Percentiles rank a stretch among this genome's conserved stretches.
Evolutionary conservation across 2,329 filamentous ascomycete genomes (phyloP).

Genomic region (Pestalotiopsis fici): DNA sequence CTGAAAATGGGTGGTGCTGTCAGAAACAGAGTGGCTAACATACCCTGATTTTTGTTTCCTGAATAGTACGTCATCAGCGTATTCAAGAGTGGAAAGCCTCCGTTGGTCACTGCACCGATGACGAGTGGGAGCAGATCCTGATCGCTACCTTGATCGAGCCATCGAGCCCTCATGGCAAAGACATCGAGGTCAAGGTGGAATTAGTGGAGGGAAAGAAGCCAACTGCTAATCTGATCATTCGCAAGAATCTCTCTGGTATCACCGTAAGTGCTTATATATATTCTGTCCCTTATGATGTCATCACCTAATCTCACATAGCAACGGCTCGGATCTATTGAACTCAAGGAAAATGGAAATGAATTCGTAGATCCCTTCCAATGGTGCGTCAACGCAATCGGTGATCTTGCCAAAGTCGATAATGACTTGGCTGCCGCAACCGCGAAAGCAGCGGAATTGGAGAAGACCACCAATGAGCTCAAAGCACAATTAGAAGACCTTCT

Average conservation of each 20-base stretch:
- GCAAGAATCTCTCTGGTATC: conserved; percentile 68
- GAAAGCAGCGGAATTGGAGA: conserved; percentile 50
- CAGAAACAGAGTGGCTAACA: conserved; percentile 9
- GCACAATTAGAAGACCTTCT: conserved; percentile 67
- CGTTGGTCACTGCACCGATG: conserved; percentile 54
- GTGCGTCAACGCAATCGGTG: conserved; percentile 61
- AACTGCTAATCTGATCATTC: conserved; percentile 60
- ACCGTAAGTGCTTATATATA: conserved; percentile 49
- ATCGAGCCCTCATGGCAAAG: conserved; percentile 40
- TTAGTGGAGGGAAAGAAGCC: conserved; percentile 43
- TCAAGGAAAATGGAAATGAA: conserved; percentile 49
- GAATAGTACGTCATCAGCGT: conserved; percentile 57
- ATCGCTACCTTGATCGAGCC: conserved; percentile 54
- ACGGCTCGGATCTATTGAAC: conserved; percentile 66
- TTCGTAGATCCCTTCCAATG: conserved; percentile 64
- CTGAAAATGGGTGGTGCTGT: conserved; percentile 3
- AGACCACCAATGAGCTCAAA: conserved; percentile 58
- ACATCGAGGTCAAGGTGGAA: conserved; percentile 62
- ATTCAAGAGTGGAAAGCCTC: conserved; percentile 53
- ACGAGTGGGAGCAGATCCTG: conserved; percentile 70
- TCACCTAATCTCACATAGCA: conserved; percentile 46
- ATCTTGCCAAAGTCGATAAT: conserved; percentile 44
- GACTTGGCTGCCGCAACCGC: conserved; percentile 43
- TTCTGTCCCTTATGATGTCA: neutral
- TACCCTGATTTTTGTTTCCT: conserved; percentile 13